A percentile compares a stretch with the other conserved stretches of the same genome.
phyloP scores from a whole-genome alignment of 305 asterid species.

The Salvia sclarea region DNA sequence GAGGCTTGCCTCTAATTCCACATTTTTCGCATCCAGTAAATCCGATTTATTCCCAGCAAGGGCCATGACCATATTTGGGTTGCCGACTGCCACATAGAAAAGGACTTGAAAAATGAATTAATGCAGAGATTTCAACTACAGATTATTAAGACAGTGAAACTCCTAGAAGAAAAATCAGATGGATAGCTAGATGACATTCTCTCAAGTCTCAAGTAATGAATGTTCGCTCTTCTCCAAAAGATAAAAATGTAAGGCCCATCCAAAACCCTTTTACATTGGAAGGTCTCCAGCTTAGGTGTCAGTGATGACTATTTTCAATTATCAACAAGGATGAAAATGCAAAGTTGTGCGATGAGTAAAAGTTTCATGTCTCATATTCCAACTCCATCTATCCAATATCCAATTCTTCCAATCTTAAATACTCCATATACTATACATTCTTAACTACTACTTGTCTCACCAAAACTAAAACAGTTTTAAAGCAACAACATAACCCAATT shows the following conservation, averaged over 20 bases:
- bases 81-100: constrained; percentile 38
- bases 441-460: not conserved
- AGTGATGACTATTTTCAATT: not conserved
- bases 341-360: not conserved
- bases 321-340: too few relatives aligned
- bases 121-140: not conserved
- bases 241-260: too few relatives aligned
- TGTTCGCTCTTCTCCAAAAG: not conserved
- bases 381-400: not conserved
- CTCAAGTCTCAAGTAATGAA: not conserved
- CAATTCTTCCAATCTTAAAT: not conserved
- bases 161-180: not conserved
- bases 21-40: constrained; percentile 57
- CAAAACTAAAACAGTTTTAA: not conserved
- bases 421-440: not conserved
- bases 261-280: not conserved
- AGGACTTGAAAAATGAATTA: not conserved
- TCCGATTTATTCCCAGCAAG: constrained; percentile 61
- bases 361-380: constrained; percentile 9
- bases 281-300: not conserved
- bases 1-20: constrained; percentile 60
- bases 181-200: not conserved
- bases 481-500: not conserved
- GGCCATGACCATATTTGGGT: constrained; percentile 56
- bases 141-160: not conserved